These are phyloP conservation scores for Alloascoidea africana DNA, from an alignment of 805 yeast species.

Conservation along the genomic window DNA sequence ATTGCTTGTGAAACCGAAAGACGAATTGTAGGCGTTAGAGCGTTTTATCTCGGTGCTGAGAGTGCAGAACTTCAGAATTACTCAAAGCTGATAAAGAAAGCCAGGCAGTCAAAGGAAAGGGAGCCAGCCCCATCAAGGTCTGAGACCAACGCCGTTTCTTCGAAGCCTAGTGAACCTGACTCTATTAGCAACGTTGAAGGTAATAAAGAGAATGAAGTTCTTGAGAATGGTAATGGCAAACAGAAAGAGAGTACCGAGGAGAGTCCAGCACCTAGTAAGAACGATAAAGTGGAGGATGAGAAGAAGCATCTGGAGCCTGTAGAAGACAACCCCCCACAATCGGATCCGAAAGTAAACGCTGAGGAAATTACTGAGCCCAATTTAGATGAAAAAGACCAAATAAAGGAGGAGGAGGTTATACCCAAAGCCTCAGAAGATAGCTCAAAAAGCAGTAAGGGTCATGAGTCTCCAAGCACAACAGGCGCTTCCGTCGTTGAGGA, in stretches of 20 bases:
- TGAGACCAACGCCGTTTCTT: constrained; percentile 3
- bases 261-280: constrained; percentile 2
- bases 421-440: constrained; percentile 7
- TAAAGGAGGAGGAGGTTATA: constrained; percentile 10
- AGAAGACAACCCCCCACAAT: too few species aligned
- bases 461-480: neutral
- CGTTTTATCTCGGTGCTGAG: constrained; percentile 54
- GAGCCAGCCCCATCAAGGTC: constrained; percentile 8
- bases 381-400: constrained; percentile 9
- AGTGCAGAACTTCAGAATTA: constrained; percentile 26
- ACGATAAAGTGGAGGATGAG: constrained; percentile 8
- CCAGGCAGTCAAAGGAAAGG: constrained; percentile 7
- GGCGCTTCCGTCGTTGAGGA: constrained; percentile 5
- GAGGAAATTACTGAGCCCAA: constrained; percentile 10
- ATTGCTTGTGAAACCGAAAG: constrained; percentile 86
- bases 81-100: constrained; percentile 9
- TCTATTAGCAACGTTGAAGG: constrained; percentile 4
- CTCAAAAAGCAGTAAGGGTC: constrained; percentile 8
- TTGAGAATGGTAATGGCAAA: constrained; percentile 7
- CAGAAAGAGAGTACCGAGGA: constrained; percentile 2
- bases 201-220: constrained; percentile 6
- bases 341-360: constrained; percentile 6
- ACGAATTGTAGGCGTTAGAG: constrained; percentile 84
- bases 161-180: too few species aligned
- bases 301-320: constrained; percentile 6